Base-by-base conservation (phyloP, 192 early-diverging fungal genomes). In the Allomyces macrogynus region DNA sequence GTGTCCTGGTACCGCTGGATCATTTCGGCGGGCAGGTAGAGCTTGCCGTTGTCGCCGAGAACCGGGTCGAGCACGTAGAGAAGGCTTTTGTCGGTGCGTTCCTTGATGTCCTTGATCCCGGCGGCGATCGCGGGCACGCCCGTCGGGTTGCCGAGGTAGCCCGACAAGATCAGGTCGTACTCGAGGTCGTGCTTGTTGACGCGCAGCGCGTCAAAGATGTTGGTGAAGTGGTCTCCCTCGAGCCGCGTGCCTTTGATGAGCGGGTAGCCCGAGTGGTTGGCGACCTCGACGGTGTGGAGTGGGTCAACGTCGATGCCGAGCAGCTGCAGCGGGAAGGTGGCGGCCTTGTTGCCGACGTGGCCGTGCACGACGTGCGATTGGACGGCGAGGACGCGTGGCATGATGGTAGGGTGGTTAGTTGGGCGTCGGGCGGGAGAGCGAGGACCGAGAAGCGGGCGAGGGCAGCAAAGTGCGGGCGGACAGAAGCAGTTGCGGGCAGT, bases 271-370 rank as follows among this genome's bases (percentile, higher is more conserved):
- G 86, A 89, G 74, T 97, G 93, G 73, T 97, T 97, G 63, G 89
- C 90, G 69, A 97, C 87, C 70, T 89, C 89, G 24, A 97, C 91
- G 1, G 92, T 89, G 78, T 93, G 93, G 61, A 94, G 74, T 3
- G 90, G 86, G 69, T 94, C 91, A 18, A 97, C 93, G 65, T 97
- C 88, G 72, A 83, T 91, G 20, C 90, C 91, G 0, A 93, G 79
- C 1, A 88, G 74, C 74, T 97, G 91, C 18, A 97, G 80, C 0
- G 93, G 91, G 68, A 97, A 93, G 8, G 89, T 89, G 0, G 91
- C 89, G 10, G 90, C 87, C 67, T 91, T 89, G 81, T 97, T 94
- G 23, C 90, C 81, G 0, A 85, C 80, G 60, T 80, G 78, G 63
- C 84, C 81, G 26, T 80, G 78, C 1, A 84, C 83, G 60, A 88